Percentiles rank a stretch among this genome's conserved stretches.
Evolutionary conservation across 2,329 filamentous ascomycete species (phyloP).

Genomic region (Xylaria sp.): DNA sequence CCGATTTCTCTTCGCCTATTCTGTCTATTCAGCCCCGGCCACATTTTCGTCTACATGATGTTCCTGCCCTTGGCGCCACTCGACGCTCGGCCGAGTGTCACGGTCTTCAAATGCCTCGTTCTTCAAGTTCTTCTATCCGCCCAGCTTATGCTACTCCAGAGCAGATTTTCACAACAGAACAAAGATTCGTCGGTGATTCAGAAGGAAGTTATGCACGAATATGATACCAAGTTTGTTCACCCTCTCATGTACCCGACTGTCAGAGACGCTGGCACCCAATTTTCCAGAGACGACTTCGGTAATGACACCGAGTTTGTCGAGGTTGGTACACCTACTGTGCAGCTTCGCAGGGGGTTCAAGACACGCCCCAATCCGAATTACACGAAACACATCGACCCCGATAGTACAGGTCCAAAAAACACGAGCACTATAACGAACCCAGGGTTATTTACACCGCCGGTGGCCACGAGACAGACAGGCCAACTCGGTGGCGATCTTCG

Average conservation of each 20-base stretch:
- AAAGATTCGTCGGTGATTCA: slow-evolving; percentile 87
- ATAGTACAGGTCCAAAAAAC: slow-evolving; percentile 48
- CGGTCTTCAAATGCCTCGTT: slow-evolving; percentile 81
- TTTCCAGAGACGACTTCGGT: slow-evolving; percentile 56
- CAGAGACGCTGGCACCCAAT: slow-evolving; percentile 79
- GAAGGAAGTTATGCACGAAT: slow-evolving; percentile 91
- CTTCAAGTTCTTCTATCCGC: slow-evolving; percentile 75
- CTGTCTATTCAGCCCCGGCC: slow-evolving; percentile 90
- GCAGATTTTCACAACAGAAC: slow-evolving; percentile 79
- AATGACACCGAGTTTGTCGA: slow-evolving; percentile 53
- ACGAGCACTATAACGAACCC: slow-evolving; percentile 47
- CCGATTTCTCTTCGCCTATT: slow-evolving; percentile 83
- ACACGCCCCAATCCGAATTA: slow-evolving; percentile 87
- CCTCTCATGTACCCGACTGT: slow-evolving; percentile 84
- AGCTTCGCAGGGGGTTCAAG: slow-evolving; percentile 77
- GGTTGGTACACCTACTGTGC: slow-evolving; percentile 60
- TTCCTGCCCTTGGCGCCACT: slow-evolving; percentile 79
- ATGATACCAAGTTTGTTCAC: slow-evolving; percentile 94
- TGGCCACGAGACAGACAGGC: slow-evolving; percentile 42
- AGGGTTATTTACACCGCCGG: slow-evolving; percentile 51
- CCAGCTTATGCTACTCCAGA: slow-evolving; percentile 76
- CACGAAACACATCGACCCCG: slow-evolving; percentile 71
- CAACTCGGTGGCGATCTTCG: slow-evolving; percentile 40
- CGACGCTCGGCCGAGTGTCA: slow-evolving; percentile 83
- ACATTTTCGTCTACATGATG: slow-evolving; percentile 88